Evolutionary conservation across 225 moss, liverwort and hornwort genomes (phyloP).

Genomic region (Marchantia paleacea): DNA sequence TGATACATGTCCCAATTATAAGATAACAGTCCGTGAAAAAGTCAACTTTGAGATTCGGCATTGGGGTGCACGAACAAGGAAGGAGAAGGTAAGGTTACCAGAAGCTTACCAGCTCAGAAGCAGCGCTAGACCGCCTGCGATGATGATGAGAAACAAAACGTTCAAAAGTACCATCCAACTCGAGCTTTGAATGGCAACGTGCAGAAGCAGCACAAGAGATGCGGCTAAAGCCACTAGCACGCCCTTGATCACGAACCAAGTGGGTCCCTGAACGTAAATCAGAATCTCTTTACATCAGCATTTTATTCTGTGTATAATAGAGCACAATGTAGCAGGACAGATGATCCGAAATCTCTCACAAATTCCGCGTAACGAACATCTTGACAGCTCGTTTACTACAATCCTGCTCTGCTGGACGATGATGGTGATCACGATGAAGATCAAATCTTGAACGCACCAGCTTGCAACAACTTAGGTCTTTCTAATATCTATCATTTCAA

Average conservation of each 20-base stretch:
- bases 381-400: background rate
- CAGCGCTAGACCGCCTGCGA: conserved; percentile 57
- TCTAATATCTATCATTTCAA: too few species aligned
- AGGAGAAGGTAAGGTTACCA: background rate
- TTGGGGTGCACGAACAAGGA: background rate
- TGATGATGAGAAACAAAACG: conserved; percentile 61
- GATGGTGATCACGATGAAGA: background rate
- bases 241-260: conserved; percentile 62
- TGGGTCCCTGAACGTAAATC: conserved; percentile 48
- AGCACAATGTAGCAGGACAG: background rate
- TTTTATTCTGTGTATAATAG: background rate
- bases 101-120: conserved; percentile 66
- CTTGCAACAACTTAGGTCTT: background rate
- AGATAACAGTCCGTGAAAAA: too few species aligned
- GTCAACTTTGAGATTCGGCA: background rate
- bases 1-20: too few species aligned
- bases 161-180: conserved; percentile 55
- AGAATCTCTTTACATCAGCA: background rate
- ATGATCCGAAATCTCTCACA: background rate
- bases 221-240: conserved; percentile 62
- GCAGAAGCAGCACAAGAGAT: conserved; percentile 70
- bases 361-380: background rate
- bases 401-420: background rate
- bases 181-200: conserved; percentile 55
- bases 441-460: background rate